These are phyloP conservation scores for Colletotrichum graminicola DNA, from an alignment of 2,329 filamentous ascomycete species.

Conservation along the genomic window DNA sequence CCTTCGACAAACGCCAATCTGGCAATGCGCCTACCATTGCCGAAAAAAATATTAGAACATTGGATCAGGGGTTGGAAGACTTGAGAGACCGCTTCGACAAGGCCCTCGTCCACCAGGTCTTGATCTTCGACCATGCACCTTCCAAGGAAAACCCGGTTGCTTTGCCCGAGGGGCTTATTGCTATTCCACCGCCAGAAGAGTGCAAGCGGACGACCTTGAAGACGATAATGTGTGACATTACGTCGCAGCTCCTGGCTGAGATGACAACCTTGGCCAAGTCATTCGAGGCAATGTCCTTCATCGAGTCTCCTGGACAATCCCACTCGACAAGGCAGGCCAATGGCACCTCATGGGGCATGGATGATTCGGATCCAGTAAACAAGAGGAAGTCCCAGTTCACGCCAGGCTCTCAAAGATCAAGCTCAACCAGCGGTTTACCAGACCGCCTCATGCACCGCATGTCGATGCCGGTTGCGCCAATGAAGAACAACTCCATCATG, in stretches of 20 bases:
- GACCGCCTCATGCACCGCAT: slow-evolving; percentile 78
- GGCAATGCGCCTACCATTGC: slow-evolving; percentile 62
- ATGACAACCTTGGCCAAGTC: slow-evolving; percentile 80
- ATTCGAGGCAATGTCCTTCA: slow-evolving; percentile 77
- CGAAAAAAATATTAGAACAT: slow-evolving; percentile 68
- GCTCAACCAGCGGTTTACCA: slow-evolving; percentile 63
- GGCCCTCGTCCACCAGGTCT: slow-evolving; percentile 80
- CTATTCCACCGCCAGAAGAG: slow-evolving; percentile 75
- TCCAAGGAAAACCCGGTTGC: slow-evolving; percentile 62
- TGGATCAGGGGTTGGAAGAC: slow-evolving; percentile 77
- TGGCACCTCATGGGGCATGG: slow-evolving; percentile 56
- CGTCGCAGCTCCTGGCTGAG: slow-evolving; percentile 78
- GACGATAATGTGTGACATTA: slow-evolving; percentile 83
- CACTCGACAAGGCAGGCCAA: slow-evolving; percentile 56
- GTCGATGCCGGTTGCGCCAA: slow-evolving; percentile 81
- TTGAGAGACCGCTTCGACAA: slow-evolving; percentile 80
- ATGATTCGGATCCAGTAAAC: slow-evolving; percentile 53
- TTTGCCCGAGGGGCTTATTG: slow-evolving; percentile 75
- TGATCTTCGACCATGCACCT: slow-evolving; percentile 81
- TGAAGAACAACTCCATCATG: slow-evolving; percentile 57
- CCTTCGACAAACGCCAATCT: slow-evolving; percentile 68
- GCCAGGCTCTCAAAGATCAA: slow-evolving; percentile 63
- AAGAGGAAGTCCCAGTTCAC: slow-evolving; percentile 70
- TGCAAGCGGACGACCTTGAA: slow-evolving; percentile 85
- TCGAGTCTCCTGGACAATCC: slow-evolving; percentile 79